These are phyloP conservation scores for Boletus coccyginus DNA, from an alignment of 768 basidiomycete genomes.

Conservation along the genomic window DNA sequence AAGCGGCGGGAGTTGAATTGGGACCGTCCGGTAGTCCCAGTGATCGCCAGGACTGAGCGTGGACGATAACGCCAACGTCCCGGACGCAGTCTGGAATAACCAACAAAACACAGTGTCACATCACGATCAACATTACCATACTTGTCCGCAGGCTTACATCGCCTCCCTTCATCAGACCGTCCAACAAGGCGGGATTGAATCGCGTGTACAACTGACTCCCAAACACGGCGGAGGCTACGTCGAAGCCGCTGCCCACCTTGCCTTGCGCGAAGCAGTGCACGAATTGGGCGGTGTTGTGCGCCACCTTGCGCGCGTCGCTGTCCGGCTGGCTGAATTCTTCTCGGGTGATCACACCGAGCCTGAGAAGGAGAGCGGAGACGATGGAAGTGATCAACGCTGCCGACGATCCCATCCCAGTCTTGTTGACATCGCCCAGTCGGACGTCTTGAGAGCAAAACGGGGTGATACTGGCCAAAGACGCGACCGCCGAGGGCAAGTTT, in stretches of 20 bases:
- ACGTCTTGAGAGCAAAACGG: conserved; percentile 76
- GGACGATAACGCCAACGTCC: conserved; percentile 38
- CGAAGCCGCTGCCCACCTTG: conserved; percentile 97
- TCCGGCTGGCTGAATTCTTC: conserved; percentile 44
- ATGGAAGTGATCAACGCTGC: conserved; percentile 97
- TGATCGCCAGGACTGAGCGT: conserved; percentile 52
- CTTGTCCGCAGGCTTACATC: conserved; percentile 19
- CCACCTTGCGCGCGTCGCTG: conserved; percentile 53
- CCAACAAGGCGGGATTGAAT: conserved; percentile 60
- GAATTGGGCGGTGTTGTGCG: conserved; percentile 93
- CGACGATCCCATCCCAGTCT: conserved; percentile 96
- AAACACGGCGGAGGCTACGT: conserved; percentile 90
- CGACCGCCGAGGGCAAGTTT: conserved; percentile 58
- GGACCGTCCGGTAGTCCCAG: conserved; percentile 72
- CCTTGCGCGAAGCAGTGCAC: conserved; percentile 96
- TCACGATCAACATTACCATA: neutral
- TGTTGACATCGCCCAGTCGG: conserved; percentile 80
- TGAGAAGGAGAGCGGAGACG: conserved; percentile 79
- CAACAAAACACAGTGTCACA: neutral
- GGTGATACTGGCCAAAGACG: conserved; percentile 63
- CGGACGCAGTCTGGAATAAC: conserved; percentile 11
- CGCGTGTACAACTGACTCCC: conserved; percentile 93
- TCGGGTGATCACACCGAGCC: conserved; percentile 59
- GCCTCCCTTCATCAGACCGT: conserved; percentile 20
- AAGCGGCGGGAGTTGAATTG: conserved; percentile 80